phyloP scores from a whole-genome alignment of 2,329 filamentous ascomycete species.

The Alternaria triticimaculans region DNA sequence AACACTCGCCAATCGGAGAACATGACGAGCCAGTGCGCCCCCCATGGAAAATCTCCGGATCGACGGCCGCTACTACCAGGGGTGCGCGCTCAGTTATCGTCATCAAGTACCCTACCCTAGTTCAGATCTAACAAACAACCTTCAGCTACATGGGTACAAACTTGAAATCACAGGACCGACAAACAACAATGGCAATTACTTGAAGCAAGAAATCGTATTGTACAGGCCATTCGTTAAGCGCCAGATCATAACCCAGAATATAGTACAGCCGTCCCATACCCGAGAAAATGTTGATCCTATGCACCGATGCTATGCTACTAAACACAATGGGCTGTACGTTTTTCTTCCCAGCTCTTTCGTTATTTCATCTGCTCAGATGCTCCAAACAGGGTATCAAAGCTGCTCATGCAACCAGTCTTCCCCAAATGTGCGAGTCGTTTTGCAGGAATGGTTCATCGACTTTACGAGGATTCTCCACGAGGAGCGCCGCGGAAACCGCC shows the following conservation, averaged over 20 bases:
- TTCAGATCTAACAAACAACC: background rate
- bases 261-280: conserved; percentile 41
- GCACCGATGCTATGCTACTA: conserved; percentile 50
- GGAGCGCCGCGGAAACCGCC: conserved; percentile 46
- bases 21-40: conserved; percentile 28
- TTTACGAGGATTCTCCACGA: conserved; percentile 36
- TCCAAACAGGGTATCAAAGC: conserved; percentile 18
- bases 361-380: conserved; percentile 33
- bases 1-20: conserved; percentile 31
- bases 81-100: conserved; percentile 16
- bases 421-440: conserved; percentile 4
- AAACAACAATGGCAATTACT: background rate
- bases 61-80: conserved; percentile 21
- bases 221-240: conserved; percentile 34
- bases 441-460: background rate
- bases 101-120: conserved; percentile 3
- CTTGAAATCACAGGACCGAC: background rate
- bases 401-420: background rate
- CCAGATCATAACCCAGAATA: conserved; percentile 35
- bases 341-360: conserved; percentile 33
- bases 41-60: conserved; percentile 35
- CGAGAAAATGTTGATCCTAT: conserved; percentile 33
- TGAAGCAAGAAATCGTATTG: background rate
- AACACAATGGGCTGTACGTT: conserved; percentile 42
- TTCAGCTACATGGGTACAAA: background rate